phyloP scores from a whole-genome alignment of 208 protist species.

The Crithidia brevicula region DNA sequence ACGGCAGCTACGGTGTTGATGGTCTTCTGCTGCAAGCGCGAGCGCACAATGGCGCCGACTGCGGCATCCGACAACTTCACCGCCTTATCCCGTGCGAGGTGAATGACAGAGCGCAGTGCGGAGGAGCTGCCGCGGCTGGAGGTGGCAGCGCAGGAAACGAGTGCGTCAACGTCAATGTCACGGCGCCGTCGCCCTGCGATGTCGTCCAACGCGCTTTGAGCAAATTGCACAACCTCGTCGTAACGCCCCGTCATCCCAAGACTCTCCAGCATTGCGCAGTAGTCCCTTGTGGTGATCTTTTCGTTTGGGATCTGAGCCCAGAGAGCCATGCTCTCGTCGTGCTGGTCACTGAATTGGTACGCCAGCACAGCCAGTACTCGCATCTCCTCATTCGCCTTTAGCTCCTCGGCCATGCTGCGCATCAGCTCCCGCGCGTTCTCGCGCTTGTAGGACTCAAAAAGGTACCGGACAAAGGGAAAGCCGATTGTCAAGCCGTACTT shows the following conservation, averaged over 20 bases:
- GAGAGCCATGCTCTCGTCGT: slow-evolving; percentile 43
- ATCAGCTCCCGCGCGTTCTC: slow-evolving; percentile 86
- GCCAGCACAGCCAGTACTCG: slow-evolving; percentile 71
- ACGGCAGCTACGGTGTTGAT: slow-evolving; percentile 51
- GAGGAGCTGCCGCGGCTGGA: slow-evolving; percentile 48
- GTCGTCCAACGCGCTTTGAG: slow-evolving; percentile 12
- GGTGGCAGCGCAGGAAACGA: slow-evolving; percentile 62
- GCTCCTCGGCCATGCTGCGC: slow-evolving; percentile 84
- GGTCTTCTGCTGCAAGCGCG: slow-evolving; percentile 29
- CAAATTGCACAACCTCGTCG: slow-evolving; percentile 46
- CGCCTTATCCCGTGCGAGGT: slow-evolving; percentile 29
- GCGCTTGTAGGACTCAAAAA: slow-evolving; percentile 86
- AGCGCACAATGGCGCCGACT: slow-evolving; percentile 49
- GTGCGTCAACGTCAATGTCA: slow-evolving; percentile 39
- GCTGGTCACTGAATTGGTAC: slow-evolving; percentile 66
- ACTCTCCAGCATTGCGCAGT: slow-evolving; percentile 73
- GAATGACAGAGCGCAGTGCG: slow-evolving; percentile 40
- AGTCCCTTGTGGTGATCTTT: slow-evolving; percentile 51
- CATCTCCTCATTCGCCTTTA: slow-evolving; percentile 57
- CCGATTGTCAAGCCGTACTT: slow-evolving; percentile 80
- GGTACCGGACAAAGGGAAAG: slow-evolving; percentile 67
- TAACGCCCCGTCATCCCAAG: slow-evolving; percentile 64
- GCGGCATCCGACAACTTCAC: slow-evolving; percentile 63
- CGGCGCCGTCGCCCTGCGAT: slow-evolving; percentile 1
- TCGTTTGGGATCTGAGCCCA: slow-evolving; percentile 56